Evolutionary conservation across 306 rosid genomes (phyloP).

Genomic region (Prunus mume): DNA sequence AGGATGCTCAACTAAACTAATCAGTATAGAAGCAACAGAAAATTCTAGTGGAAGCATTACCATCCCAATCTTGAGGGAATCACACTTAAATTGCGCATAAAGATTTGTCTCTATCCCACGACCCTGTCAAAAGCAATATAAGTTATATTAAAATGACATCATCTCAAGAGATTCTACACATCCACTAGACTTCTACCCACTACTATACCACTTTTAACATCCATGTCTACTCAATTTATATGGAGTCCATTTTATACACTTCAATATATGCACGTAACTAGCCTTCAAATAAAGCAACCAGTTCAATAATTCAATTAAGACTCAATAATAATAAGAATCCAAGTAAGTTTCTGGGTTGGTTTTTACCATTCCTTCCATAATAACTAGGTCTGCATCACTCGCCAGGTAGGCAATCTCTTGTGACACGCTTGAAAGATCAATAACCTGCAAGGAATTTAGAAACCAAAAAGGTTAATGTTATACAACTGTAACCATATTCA

Average conservation of each 20-base stretch:
- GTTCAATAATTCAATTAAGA: neutral
- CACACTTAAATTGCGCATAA: conserved; percentile 87
- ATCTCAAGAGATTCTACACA: neutral
- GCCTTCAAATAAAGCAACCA: neutral
- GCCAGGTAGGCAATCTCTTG: conserved; percentile 86
- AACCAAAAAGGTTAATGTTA: conserved; percentile 9
- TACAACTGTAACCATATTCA: neutral
- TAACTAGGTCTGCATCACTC: conserved; percentile 80
- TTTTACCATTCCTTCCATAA: conserved; percentile 96
- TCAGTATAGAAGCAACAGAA: neutral
- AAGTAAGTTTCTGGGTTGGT: neutral
- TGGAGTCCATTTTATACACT: neutral
- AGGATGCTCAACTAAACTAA: conserved; percentile 16
- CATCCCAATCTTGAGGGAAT: conserved; percentile 95
- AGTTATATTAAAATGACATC: neutral
- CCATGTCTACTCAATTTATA: neutral
- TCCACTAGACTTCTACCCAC: neutral
- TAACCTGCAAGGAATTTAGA: conserved; percentile 51
- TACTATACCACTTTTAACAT: neutral
- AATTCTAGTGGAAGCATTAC: conserved; percentile 34
- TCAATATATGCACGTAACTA: neutral
- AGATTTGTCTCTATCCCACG: conserved; percentile 96
- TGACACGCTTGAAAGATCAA: conserved; percentile 82
- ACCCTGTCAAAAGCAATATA: conserved; percentile 54
- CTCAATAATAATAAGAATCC: neutral